These are phyloP conservation scores for Aurantiochytrium sp. DNA, from an alignment of 108 stramenopile species.

Conservation along the genomic window DNA sequence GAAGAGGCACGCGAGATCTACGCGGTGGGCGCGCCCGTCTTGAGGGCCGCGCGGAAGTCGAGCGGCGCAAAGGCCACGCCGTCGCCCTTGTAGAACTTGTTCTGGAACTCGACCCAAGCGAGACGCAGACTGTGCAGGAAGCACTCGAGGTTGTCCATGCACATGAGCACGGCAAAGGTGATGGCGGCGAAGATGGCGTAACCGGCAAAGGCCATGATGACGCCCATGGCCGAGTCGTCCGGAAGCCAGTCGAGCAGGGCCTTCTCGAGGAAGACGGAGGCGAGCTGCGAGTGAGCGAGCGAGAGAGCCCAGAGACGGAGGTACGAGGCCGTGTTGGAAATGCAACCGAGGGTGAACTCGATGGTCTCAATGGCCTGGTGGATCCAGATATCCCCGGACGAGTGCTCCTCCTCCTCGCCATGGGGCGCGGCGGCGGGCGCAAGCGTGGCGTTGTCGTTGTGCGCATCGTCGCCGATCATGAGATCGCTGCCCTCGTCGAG, in stretches of 20 bases:
- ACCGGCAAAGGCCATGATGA: constrained; percentile 84
- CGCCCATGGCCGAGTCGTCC: constrained; percentile 63
- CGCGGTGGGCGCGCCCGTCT: constrained; percentile 54
- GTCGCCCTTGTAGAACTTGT: constrained; percentile 95
- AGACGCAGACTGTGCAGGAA: constrained; percentile 97
- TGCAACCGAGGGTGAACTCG: constrained; percentile 96
- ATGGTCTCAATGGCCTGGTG: constrained; percentile 98
- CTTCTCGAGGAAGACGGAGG: constrained; percentile 96
- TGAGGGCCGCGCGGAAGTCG: constrained; percentile 73
- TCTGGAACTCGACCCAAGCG: constrained; percentile 99
- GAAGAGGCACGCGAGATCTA: too few relatives aligned
- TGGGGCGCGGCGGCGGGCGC: neutral
- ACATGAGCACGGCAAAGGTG: constrained; percentile 87
- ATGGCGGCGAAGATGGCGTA: constrained; percentile 90
- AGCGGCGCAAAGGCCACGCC: constrained; percentile 84
- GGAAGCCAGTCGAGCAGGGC: constrained; percentile 80
- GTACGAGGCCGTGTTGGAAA: constrained; percentile 98
- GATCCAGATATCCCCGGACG: constrained; percentile 79
- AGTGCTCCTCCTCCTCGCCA: constrained; percentile 70
- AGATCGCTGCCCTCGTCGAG: constrained; percentile 56
- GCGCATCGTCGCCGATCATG: constrained; percentile 48
- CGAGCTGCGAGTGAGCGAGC: constrained; percentile 95
- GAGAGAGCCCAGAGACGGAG: constrained; percentile 98
- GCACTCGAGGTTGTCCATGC: constrained; percentile 98
- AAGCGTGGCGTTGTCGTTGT: constrained; percentile 43